A percentile compares a stretch with the other conserved stretches of the same genome.
These are phyloP conservation scores for Thalassiosira hispida DNA, from an alignment of 352 stramenopile species.

Conservation along the genomic window DNA sequence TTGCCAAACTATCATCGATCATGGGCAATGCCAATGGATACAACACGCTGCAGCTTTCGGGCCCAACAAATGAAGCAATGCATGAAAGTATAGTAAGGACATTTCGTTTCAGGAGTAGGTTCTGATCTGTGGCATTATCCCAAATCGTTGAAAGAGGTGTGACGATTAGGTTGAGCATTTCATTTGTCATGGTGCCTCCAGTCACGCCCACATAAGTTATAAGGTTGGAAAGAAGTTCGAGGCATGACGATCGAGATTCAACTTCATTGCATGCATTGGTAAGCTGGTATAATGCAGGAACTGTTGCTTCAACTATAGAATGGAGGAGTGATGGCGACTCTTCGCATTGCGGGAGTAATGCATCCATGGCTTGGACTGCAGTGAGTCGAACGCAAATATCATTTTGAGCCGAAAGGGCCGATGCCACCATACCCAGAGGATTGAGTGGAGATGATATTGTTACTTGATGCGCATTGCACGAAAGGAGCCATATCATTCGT, in stretches of 20 bases:
- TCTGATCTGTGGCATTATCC: constrained; percentile 47
- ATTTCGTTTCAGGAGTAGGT: constrained; percentile 47
- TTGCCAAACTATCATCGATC: constrained; percentile 51
- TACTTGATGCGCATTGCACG: constrained; percentile 44
- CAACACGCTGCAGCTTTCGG: constrained; percentile 28
- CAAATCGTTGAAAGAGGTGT: constrained; percentile 47
- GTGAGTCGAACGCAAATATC: constrained; percentile 48
- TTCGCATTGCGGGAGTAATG: constrained; percentile 44
- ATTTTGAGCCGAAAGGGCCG: constrained; percentile 23
- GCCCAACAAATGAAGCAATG: constrained; percentile 40
- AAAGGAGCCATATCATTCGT: constrained; percentile 52
- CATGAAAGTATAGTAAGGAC: constrained; percentile 49
- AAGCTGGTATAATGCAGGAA: constrained; percentile 37
- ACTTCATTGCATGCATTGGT: constrained; percentile 44
- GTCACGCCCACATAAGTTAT: constrained; percentile 32
- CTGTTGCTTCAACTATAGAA: constrained; percentile 28
- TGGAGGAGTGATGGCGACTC: constrained; percentile 16
- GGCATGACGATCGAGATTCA: constrained; percentile 43
- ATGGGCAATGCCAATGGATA: constrained; percentile 55
- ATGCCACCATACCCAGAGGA: constrained; percentile 19
- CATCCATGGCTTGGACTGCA: constrained; percentile 40
- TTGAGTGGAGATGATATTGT: constrained; percentile 32
- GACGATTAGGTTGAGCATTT: constrained; percentile 43
- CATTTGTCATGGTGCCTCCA: constrained; percentile 18
- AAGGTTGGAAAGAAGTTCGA: constrained; percentile 44